Base-by-base conservation (phyloP, 495 filamentous ascomycete species). In the Aspergillus avenaceus region DNA sequence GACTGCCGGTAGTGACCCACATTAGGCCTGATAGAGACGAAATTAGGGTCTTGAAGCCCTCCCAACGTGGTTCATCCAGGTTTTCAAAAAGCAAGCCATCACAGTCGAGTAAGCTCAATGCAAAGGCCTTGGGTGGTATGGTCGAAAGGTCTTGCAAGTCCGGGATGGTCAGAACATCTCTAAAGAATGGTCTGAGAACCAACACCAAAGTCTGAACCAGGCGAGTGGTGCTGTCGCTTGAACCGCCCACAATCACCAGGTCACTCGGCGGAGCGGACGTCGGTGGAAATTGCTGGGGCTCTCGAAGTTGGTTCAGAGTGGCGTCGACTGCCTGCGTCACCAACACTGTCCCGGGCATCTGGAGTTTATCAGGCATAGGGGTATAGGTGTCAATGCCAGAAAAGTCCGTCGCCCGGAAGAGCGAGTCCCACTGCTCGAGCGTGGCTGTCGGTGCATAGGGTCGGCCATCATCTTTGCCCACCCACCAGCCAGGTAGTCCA, bases 341-440 rank as follows among this genome's bases (percentile, higher is more conserved):
- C 5, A 32, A 36, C 5, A 47, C 43, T 5, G 27, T 22, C 21
- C 18, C 28, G 9, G 44, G 21, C 3, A 34, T 4, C 0, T 13
- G 16, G n/a, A n/a, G n/a, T 7, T 23, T 19, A n/a, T 28, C 26
- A 8, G 21, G 6, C 13, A 14, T 29, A 1, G 27, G 18, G 2
- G 44, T 36, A 3, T 16, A 8, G 3, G 44, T 36, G 18, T 47
- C 44, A 24, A 47, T 47, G 3, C 44, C 44, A 1, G 18, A 22
- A 14, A 47, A 47, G 0, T 23, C 28, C 0, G 28, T 34, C 4
- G 34, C 9, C 14, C 24, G 16, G 5, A 47, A 29, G 3, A 47
- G n/a, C 4, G 2, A 3, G 43, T 79, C 45, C 79, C 76, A 82
- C 18, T 55, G 43, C 4, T 5, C 8, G 3, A 32, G 43, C 11